phyloP scores from a whole-genome alignment of 495 filamentous ascomycete species.

The Penicillium diatomitis region DNA sequence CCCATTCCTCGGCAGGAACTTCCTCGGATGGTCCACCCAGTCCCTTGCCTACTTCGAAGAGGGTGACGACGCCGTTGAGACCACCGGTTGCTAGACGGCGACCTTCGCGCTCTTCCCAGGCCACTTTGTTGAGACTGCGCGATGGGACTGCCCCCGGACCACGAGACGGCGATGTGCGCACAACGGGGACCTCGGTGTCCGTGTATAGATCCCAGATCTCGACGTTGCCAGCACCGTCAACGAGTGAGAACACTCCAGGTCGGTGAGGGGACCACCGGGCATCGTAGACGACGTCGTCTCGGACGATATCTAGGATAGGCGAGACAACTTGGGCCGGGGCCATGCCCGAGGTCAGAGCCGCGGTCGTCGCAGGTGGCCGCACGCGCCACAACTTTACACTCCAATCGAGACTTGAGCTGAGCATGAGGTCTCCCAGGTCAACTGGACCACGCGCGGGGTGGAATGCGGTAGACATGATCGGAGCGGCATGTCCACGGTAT shows the following conservation, averaged over 20 bases:
- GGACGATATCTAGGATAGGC: conserved; percentile 78
- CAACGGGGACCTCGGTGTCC: conserved; percentile 84
- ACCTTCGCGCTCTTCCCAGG: conserved; percentile 87
- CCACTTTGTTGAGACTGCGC: conserved; percentile 81
- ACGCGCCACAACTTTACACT: conserved; percentile 95
- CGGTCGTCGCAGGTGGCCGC: conserved; percentile 51
- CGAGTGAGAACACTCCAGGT: conserved; percentile 85
- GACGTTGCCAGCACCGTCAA: conserved; percentile 86
- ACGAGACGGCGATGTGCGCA: conserved; percentile 60
- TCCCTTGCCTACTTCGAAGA: conserved; percentile 89
- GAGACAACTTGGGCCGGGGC: conserved; percentile 38
- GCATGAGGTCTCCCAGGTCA: conserved; percentile 89
- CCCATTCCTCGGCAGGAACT: conserved; percentile 81
- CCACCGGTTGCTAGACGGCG: conserved; percentile 80
- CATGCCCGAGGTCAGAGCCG: conserved; percentile 32
- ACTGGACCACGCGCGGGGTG: conserved; percentile 84
- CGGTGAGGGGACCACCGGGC: conserved; percentile 86
- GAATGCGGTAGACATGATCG: conserved; percentile 93
- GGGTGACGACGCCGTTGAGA: conserved; percentile 76
- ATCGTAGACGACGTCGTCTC: conserved; percentile 95
- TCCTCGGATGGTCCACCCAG: conserved; percentile 66
- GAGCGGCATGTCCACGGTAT: conserved; percentile 82
- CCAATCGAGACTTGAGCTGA: conserved; percentile 86
- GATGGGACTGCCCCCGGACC: conserved; percentile 46
- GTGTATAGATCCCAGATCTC: conserved; percentile 93